Base-by-base conservation (phyloP, 163 green algal species). In the Prototheca cutis region DNA sequence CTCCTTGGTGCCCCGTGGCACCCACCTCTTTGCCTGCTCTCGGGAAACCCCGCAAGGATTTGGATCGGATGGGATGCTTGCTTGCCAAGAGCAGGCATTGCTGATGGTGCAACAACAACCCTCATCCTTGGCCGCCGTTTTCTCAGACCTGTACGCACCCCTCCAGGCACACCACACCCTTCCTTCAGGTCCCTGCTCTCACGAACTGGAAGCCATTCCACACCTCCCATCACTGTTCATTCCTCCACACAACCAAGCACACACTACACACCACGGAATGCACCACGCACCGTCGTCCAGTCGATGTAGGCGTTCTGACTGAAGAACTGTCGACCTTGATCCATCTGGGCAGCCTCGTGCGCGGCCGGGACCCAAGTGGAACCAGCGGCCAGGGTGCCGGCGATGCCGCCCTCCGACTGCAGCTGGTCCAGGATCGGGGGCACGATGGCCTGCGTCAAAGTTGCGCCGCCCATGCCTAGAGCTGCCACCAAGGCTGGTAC, bases 241-340 rank as follows among this genome's bases (percentile, higher is more conserved):
- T n/a, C 36, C 36, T 8, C 13, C 36, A 45, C 8, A 45, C 36
- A 45, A 45, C 36, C 10, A 13, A 45, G 17, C 18, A 21, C 42
- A 51, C 42, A 51, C 10, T 5, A 19, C 23, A 21, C 42, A 24
- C 10, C 10, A 51, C 0, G 18, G 18, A 17, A 23, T 17, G 10
- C 42, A 51, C 21, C 55, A 65, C 54, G 23, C 61, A 69, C 59
- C 28, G 48, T 65, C 33, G 58, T 45, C 39, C 68, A 91, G 71
- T 73, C 79, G 10, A 89, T 64, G 68, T 79, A 95, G 28, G 81
- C 79, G 62, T 96, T 96, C 59, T 94, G 81, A 40, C 73, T 36
- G 61, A 84, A 96, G 68, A 94, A 95, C 15, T 49, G 49, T 3
- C 55, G 48, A 3, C 91, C 73, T 25, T 75, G 73, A 4, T 77